Base-by-base conservation (phyloP, 2,329 filamentous ascomycete species). In the Trichothecium roseum region DNA sequence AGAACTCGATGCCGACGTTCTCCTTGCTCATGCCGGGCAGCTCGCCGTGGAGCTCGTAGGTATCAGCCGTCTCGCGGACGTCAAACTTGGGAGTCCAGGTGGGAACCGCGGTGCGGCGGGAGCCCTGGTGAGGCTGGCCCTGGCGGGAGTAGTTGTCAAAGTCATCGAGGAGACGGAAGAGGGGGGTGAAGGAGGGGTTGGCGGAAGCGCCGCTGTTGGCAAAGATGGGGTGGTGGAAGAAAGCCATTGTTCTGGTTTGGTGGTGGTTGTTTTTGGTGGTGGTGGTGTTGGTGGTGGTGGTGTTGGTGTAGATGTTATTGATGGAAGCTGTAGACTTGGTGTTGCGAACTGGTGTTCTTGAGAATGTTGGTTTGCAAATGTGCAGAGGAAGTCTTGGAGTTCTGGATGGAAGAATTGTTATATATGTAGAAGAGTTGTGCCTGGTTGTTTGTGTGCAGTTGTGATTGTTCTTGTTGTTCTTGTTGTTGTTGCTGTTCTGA, bases 31-130 rank as follows among this genome's bases (percentile, higher is more conserved):
- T 66, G 37, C 84, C 84, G 0, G 84, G 79, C 5, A 89, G 74
- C 58, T 89, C 84, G 49, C 84, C 84, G 48, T 88, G 76, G 15
- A 89, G 78, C 59, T 89, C 79, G 53, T 86, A 89, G 43, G 64
- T 55, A 5, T 74, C 60, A 41, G 71, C 69, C 10, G 71, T 73
- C 63, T 91, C 84, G 54, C 74, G 78, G 42, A 88, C 69, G 49
- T 89, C 84, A 52, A 89, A 89, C 59, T 78, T 81, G 37, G 84
- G 84, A 39, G 74, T 71, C 71, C 86, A 88, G 51, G 72, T 64
- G 32, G 64, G 66, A 32, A 69, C 45, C 39, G 41, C 44, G 18
- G 40, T 37, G 32, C 49, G 49, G 24, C 48, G 50, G 33, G 16
- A 52, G 27, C 45, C 37, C 26, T 46, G 45, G 30, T 46, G 40